Evolutionary conservation across 2,329 filamentous ascomycete species (phyloP).

Genomic region (Alternaria metachromatica): DNA sequence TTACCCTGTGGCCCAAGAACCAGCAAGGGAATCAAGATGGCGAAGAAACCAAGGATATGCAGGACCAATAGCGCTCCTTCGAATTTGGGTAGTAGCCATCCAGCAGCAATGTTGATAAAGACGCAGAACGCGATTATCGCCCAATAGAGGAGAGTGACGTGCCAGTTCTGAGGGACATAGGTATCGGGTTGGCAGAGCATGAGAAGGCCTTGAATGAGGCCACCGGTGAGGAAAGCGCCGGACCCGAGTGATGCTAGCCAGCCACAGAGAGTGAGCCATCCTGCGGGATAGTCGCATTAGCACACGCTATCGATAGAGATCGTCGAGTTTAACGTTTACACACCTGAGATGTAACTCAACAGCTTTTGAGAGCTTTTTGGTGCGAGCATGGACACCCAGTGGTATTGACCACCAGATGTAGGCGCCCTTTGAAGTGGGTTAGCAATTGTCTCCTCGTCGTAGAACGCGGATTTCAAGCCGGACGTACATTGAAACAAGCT

Average conservation of each 20-base stretch:
- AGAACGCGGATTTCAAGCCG: neutral
- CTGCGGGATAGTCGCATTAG: conserved; percentile 15
- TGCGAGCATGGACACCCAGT: conserved; percentile 51
- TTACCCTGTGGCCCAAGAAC: conserved; percentile 50
- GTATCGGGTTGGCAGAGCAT: conserved; percentile 45
- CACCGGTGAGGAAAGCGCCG: conserved; percentile 33
- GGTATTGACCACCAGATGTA: conserved; percentile 45
- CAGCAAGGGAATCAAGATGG: conserved; percentile 56
- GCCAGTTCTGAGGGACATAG: conserved; percentile 54
- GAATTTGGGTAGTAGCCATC: conserved; percentile 53
- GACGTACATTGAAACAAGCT: conserved; percentile 44
- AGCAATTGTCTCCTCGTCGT: neutral
- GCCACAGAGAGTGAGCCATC: conserved; percentile 52
- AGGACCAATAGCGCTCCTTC: conserved; percentile 57
- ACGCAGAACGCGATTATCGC: conserved; percentile 50
- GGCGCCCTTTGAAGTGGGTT: conserved; percentile 20
- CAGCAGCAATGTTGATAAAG: conserved; percentile 54
- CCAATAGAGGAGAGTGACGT: conserved; percentile 58
- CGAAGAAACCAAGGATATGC: conserved; percentile 59
- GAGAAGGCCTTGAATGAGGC: conserved; percentile 41
- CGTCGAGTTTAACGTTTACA: neutral
- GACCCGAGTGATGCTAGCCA: conserved; percentile 49
- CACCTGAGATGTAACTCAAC: conserved; percentile 51
- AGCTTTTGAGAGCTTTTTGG: conserved; percentile 46
- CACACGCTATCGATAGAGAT: neutral